These are phyloP conservation scores for Emmonsiellopsis sp. DNA, from an alignment of 2,329 filamentous ascomycete species.

Conservation along the genomic window DNA sequence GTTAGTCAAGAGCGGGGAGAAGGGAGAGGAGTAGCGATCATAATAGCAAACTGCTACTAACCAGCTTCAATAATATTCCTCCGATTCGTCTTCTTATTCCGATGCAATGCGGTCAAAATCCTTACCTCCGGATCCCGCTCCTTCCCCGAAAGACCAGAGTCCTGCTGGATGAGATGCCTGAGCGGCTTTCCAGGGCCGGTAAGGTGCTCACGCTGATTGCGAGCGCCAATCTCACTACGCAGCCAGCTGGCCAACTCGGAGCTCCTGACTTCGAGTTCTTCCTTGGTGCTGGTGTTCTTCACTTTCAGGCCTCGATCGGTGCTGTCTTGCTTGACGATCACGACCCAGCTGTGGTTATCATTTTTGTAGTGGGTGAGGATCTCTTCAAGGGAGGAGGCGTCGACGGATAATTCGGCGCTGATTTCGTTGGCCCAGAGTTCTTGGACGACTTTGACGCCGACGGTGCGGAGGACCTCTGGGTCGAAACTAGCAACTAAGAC, in stretches of 20 bases:
- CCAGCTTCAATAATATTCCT: slow-evolving; percentile 77
- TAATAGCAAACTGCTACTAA: slow-evolving; percentile 27
- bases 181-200: slow-evolving; percentile 35
- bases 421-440: slow-evolving; percentile 75
- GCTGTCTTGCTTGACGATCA: slow-evolving; percentile 67
- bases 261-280: slow-evolving; percentile 68
- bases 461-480: slow-evolving; percentile 60
- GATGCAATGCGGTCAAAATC: slow-evolving; percentile 72
- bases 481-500: slow-evolving; percentile 87
- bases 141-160: slow-evolving; percentile 20
- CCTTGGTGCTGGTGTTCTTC: slow-evolving; percentile 66
- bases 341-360: slow-evolving; percentile 75
- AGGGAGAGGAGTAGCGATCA: neutral
- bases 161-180: slow-evolving; percentile 32
- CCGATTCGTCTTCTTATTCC: slow-evolving; percentile 86
- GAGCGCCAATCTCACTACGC: slow-evolving; percentile 69
- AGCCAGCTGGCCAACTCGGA: slow-evolving; percentile 71
- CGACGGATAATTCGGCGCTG: slow-evolving; percentile 76
- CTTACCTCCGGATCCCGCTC: slow-evolving; percentile 64
- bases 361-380: slow-evolving; percentile 57
- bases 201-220: slow-evolving; percentile 51
- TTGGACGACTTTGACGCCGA: slow-evolving; percentile 67
- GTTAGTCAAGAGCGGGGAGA: slow-evolving; percentile 8
- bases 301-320: slow-evolving; percentile 58
- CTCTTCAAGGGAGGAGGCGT: slow-evolving; percentile 70